Evolutionary conservation across 1,284 basidiomycete species (phyloP), one percentile per base, ranked within the genome.

Genomic region (Rhodofomes roseus): DNA sequence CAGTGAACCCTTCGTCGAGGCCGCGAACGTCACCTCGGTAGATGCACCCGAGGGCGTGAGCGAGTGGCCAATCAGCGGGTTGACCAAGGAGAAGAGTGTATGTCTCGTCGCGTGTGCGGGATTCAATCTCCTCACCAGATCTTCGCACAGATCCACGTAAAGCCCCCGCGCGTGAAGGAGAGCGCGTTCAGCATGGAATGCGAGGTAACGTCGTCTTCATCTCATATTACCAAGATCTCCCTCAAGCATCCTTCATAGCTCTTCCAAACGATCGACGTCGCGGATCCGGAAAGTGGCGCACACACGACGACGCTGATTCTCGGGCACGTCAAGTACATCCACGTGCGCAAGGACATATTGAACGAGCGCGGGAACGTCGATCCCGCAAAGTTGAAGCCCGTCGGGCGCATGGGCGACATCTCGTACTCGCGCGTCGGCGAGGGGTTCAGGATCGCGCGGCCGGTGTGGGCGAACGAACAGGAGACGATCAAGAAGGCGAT

Each of bases 181-280:
- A 86, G 87, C 65, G 83, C 83, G 8, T 83, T 91, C 64, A 82
- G 83, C 60, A 82, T 92, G 77, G 90, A 92, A 74, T 92, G 89
- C 76, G 80, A 82, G 76, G 83, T 83, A 68, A 58, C 74, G 67
- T 18, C n/a, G 25, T 53, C 7, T 40, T 23, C 43, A 55, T 8
- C 20, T 43, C 43, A 9, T 37, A 20, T 4, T 6, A 12, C 5
- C 12, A 39, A 14, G 37, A n/a, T n/a, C n/a, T 14, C 16, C 16
- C 7, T 4, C 16, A 18, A 39, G 9, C 11, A 23, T 23, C 25
- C 12, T 23, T 25, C 25, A n/a, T 14, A 48, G 37, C 25, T 43
- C 43, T 78, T 81, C 70, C 82, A 84, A 68, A 79, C 75, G 58
- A 77, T 87, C 68, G 83, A 88, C 66, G 80, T 90, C 56, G 69